Evolutionary conservation across 108 stramenopile genomes (phyloP), one percentile per base, ranked within the genome.

Genomic region (Parmales sp.): DNA sequence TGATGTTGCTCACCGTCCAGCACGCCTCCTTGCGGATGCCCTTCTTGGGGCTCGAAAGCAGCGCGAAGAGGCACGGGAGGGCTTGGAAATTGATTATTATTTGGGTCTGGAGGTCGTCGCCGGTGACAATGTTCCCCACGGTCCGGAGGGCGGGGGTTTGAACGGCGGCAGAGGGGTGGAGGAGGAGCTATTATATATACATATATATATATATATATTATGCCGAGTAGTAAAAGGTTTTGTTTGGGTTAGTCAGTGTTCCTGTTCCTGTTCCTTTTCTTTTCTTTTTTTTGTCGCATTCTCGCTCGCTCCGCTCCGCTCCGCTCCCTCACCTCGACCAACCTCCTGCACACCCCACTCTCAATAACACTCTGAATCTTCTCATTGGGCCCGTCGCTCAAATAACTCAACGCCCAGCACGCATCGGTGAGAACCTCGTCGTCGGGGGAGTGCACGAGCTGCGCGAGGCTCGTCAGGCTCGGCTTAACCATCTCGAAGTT

Each of bases 1-100:
- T 96, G 76, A 96, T 96, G 79, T 99, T 99, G 70, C 90, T 91
- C 73, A 99, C 95, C 20, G 98, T 95, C 98, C 98, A 99, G 80
- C 93, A 95, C 1, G 96, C 95, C 79, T 99, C 98, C 80, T 97
- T 99, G 20, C 95, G 83, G 70, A 99, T 97, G 23, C 93, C 91
- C 80, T 95, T 96, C 87, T 95, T 96, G n/a, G 90, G 90, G 69
- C 77, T 80, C 49, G 77, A 79, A 11, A 97, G 84, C 68, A 96
- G 89, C 25, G 90, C 89, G 69, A 96, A 81, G 44, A 99, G 75
- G 73, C 90, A 92, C 5, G 93, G 88, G 28, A 99, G 80, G 31
- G 95, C 93, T 69, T 91, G 89, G 75, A 90, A 86, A 80, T 92
- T 93, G 76, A 99, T 93, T 64, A 97, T 87, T 51, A 95, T 89